phyloP scores from a whole-genome alignment of 768 basidiomycete genomes.

The Neoboletus brunneissimus region DNA sequence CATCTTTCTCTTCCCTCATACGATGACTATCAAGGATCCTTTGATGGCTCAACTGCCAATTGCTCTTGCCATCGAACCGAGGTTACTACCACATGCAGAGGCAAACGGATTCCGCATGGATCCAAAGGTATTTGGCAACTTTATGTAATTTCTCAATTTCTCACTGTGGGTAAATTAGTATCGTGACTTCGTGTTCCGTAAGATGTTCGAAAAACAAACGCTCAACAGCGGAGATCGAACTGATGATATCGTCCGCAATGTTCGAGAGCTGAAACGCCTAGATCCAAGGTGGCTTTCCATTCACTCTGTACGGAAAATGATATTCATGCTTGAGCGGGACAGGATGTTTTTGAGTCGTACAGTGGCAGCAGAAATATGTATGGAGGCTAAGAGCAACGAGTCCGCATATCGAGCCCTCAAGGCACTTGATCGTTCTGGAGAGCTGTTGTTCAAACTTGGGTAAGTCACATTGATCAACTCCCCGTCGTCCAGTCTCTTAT shows the following conservation, averaged over 20 bases:
- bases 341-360: constrained; percentile 84
- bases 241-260: constrained; percentile 66
- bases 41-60: constrained; percentile 76
- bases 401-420: constrained; percentile 68
- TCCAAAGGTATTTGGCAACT: constrained; percentile 49
- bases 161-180: constrained; percentile 44
- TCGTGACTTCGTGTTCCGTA: constrained; percentile 83
- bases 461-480: constrained; percentile 33
- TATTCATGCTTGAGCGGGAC: constrained; percentile 4
- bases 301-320: background rate
- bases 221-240: constrained; percentile 49
- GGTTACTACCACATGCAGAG: constrained; percentile 66
- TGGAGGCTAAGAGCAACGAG: constrained; percentile 75
- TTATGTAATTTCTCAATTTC: constrained; percentile 3
- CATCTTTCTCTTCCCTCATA: constrained; percentile 4
- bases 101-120: constrained; percentile 79
- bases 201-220: constrained; percentile 68
- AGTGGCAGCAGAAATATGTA: constrained; percentile 79
- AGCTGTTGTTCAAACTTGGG: constrained; percentile 67
- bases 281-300: constrained; percentile 55
- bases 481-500: constrained; percentile 5
- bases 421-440: constrained; percentile 58
- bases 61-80: constrained; percentile 73
- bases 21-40: constrained; percentile 51
- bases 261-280: constrained; percentile 66